A percentile compares a stretch with the other conserved stretches of the same genome.
Evolutionary conservation across 805 yeast species (phyloP).

Genomic region (Lachancea quebecensis): DNA sequence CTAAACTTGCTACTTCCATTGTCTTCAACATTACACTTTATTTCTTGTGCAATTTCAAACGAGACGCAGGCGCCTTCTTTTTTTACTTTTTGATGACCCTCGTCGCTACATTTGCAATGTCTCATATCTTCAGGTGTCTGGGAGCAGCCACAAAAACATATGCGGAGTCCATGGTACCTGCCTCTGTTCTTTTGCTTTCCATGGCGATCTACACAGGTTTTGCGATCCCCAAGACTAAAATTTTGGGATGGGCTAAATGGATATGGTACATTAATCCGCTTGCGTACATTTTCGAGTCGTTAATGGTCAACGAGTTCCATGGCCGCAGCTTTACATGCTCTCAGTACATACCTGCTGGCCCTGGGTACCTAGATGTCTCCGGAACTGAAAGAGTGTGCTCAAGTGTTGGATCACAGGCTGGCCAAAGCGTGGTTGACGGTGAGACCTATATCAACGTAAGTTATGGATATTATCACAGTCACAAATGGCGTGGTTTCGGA

Average conservation of each 20-base stretch:
- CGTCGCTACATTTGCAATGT: slow-evolving; percentile 43
- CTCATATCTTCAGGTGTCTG: slow-evolving; percentile 47
- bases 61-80: slow-evolving; percentile 49
- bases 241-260: slow-evolving; percentile 64
- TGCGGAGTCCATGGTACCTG: slow-evolving; percentile 53
- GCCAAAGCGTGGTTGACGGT: slow-evolving; percentile 46
- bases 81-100: slow-evolving; percentile 41
- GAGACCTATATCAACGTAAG: slow-evolving; percentile 39
- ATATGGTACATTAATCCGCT: slow-evolving; percentile 54
- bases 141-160: slow-evolving; percentile 44
- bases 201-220: slow-evolving; percentile 51
- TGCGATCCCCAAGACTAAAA: slow-evolving; percentile 47
- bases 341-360: slow-evolving; percentile 42
- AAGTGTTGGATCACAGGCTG: slow-evolving; percentile 50
- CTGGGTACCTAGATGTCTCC: slow-evolving; percentile 33
- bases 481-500: slow-evolving; percentile 63
- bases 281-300: slow-evolving; percentile 50
- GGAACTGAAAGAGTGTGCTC: slow-evolving; percentile 44
- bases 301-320: slow-evolving; percentile 52
- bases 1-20: slow-evolving; percentile 39
- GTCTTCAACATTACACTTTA: slow-evolving; percentile 45
- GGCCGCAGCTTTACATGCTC: slow-evolving; percentile 43
- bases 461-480: slow-evolving; percentile 38
- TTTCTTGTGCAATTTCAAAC: slow-evolving; percentile 47
- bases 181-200: slow-evolving; percentile 43